A percentile compares a stretch with the other conserved stretches of the same genome.
Conservation (phyloP, 2,329 filamentous ascomycete genomes). For the Penicillium corylophilum region DNA sequence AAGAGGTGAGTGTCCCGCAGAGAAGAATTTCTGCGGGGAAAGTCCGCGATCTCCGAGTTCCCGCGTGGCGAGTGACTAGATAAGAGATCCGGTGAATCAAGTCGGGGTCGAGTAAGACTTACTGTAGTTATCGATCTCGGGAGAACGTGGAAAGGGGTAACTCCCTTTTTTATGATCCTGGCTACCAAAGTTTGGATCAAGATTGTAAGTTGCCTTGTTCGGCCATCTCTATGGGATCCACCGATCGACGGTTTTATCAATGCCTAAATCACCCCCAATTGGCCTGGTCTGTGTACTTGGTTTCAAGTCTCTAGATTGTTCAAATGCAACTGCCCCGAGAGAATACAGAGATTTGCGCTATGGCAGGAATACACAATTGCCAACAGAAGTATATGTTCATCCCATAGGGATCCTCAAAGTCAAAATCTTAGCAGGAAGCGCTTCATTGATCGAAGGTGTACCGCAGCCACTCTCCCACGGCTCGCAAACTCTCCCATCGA, state of each 20-base stretch:
- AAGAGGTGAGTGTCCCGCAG: constrained; percentile 1
- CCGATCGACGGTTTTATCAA: constrained; percentile 14
- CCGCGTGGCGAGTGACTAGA: constrained; percentile 16
- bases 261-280: not conserved
- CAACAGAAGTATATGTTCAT: constrained; percentile 22
- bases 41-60: constrained; percentile 12
- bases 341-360: constrained; percentile 19
- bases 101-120: not conserved
- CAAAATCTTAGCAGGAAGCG: constrained; percentile 1
- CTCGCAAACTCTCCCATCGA: constrained; percentile 86
- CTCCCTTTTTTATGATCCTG: not conserved
- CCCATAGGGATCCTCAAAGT: constrained; percentile 11
- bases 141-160: not conserved
- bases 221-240: constrained; percentile 21
- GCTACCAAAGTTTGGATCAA: not conserved
- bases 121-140: not conserved
- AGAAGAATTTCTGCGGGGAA: constrained; percentile 24
- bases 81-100: not conserved
- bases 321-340: constrained; percentile 4
- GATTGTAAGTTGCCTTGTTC: constrained; percentile 9
- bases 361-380: constrained; percentile 25
- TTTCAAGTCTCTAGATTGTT: not conserved
- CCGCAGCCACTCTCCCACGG: constrained; percentile 74
- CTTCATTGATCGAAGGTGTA: constrained; percentile 61
- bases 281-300: not conserved